phyloP scores from a whole-genome alignment of 129 eudicot species.

The Centrapalus pauciflorus region DNA sequence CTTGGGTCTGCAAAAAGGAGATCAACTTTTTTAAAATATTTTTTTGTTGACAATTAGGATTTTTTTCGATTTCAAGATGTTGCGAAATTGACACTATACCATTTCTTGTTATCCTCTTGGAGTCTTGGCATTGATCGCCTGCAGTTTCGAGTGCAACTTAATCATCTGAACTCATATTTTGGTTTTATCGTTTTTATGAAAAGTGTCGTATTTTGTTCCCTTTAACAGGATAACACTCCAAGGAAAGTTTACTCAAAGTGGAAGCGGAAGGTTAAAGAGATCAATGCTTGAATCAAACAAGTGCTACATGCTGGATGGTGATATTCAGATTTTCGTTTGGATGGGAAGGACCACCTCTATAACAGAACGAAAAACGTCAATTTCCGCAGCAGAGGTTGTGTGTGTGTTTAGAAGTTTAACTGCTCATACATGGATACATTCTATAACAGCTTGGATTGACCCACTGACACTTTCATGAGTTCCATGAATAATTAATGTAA shows the following conservation, averaged over 20 bases:
- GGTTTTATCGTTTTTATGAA: neutral
- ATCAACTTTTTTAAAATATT: neutral
- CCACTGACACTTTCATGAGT: neutral
- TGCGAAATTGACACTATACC: neutral
- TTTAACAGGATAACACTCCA: constrained; percentile 42
- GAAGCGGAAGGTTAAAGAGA: constrained; percentile 35
- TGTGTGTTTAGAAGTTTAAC: neutral
- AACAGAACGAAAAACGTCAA: constrained; percentile 52
- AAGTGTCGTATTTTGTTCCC: neutral
- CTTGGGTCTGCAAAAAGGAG: neutral
- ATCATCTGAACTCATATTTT: neutral
- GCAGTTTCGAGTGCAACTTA: neutral
- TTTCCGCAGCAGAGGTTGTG: constrained; percentile 52
- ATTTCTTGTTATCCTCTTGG: neutral
- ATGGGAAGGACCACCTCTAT: constrained; percentile 63
- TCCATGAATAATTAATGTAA: neutral
- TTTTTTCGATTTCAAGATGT: constrained; percentile 2
- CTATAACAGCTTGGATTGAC: neutral
- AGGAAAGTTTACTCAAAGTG: constrained; percentile 45
- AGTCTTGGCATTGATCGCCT: neutral
- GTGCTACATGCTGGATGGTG: constrained; percentile 66
- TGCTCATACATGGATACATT: neutral
- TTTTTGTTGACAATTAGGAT: neutral
- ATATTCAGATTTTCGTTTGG: constrained; percentile 53
- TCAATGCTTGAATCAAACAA: constrained; percentile 47